Evolutionary conservation across 1,139 yeast genomes (phyloP).

Genomic region (Schwanniomyces etchellsii): DNA sequence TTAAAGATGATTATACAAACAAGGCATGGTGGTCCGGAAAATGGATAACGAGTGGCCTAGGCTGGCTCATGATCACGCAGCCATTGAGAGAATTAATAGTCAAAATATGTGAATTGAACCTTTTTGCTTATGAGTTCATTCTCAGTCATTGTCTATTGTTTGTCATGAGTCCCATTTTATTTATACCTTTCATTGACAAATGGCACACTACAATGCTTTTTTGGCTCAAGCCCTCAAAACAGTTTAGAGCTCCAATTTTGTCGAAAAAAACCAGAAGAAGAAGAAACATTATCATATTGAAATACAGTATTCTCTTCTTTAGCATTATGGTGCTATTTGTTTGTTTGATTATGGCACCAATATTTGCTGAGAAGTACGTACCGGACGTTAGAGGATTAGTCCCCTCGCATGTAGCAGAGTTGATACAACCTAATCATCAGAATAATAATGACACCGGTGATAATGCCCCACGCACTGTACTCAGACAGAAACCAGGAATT

Average conservation of each 20-base stretch:
- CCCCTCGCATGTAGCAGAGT: conserved; percentile 21
- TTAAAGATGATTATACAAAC: conserved; percentile 50
- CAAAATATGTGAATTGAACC: conserved; percentile 61
- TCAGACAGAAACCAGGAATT: conserved; percentile 13
- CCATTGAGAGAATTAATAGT: conserved; percentile 66
- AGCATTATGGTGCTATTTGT: conserved; percentile 11
- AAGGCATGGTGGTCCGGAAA: conserved; percentile 85
- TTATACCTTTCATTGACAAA: conserved; percentile 56
- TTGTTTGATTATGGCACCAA: conserved; percentile 18
- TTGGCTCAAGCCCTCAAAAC: conserved; percentile 29
- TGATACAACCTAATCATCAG: conserved; percentile 54
- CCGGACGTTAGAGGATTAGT: conserved; percentile 12
- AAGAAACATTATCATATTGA: conserved; percentile 11
- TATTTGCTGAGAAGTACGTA: conserved; percentile 21
- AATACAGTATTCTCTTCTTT: conserved; percentile 18
- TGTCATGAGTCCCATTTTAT: conserved; percentile 54
- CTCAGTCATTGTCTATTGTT: conserved; percentile 61
- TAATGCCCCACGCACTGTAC: conserved; percentile 19
- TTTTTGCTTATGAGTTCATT: conserved; percentile 67
- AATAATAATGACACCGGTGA: conserved; percentile 60
- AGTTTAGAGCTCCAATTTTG: conserved; percentile 21
- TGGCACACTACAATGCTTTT: conserved; percentile 32
- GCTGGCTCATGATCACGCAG: conserved; percentile 55
- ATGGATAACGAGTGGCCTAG: conserved; percentile 61
- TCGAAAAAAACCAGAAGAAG: conserved; percentile 16